Conservation (phyloP, 257 asterid species). For the Salvia splendens region DNA sequence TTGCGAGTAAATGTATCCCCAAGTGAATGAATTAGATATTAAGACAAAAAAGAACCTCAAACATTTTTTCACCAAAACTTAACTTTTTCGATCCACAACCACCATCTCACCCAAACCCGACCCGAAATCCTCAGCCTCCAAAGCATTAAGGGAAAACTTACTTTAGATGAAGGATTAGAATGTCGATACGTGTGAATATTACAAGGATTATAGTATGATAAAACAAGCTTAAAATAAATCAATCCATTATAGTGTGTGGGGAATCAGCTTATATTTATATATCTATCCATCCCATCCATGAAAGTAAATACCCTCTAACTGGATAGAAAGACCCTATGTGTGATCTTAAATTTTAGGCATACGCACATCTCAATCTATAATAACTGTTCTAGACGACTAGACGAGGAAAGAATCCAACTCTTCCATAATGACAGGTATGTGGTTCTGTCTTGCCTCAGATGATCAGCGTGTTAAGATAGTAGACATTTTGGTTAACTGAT, state of each 20-base stretch:
- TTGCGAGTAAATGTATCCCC: not conserved
- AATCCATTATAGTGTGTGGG: too few species aligned
- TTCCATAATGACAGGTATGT: not conserved
- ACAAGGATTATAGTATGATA: too few species aligned
- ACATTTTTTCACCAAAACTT: slow-evolving; percentile 20
- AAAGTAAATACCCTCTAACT: too few species aligned
- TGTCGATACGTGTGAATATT: too few species aligned
- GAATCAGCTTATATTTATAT: too few species aligned
- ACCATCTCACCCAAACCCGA: not conserved
- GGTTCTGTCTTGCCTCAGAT: not conserved
- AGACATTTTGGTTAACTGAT: not conserved
- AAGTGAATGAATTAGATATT: not conserved
- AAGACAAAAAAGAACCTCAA: not conserved
- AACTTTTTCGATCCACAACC: slow-evolving; percentile 6
- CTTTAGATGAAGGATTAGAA: too few species aligned
- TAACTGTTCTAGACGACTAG: not conserved
- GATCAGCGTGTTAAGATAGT: not conserved
- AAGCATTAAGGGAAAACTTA: not conserved
- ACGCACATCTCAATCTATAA: not conserved
- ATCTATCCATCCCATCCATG: too few species aligned
- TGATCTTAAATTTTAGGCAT: not conserved
- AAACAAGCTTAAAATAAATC: too few species aligned
- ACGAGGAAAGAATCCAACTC: slow-evolving; percentile 4
- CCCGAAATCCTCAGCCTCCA: not conserved
- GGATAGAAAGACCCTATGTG: not conserved